Conservation (phyloP, 257 asterid species). For the Ligustrum vulgare region DNA sequence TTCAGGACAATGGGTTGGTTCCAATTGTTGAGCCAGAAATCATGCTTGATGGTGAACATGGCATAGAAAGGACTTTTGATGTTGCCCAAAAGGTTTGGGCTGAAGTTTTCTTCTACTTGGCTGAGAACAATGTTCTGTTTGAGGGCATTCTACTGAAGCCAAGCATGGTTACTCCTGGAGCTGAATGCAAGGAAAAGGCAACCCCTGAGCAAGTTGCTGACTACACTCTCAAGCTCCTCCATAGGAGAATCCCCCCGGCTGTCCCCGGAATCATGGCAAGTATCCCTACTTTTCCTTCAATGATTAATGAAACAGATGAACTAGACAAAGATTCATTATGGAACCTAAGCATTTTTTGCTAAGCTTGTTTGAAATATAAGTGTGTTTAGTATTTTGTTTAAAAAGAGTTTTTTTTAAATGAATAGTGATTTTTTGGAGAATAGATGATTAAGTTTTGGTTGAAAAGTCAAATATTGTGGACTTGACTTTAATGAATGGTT, state of each 20-base stretch:
- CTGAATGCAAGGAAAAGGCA: constrained; percentile 75
- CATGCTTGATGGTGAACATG: constrained; percentile 81
- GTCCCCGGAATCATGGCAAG: constrained; percentile 77
- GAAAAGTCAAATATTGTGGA: too few relatives aligned
- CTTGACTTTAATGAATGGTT: too few relatives aligned
- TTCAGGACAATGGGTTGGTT: constrained; percentile 79
- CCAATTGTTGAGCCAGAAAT: constrained; percentile 96
- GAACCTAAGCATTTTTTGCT: neutral
- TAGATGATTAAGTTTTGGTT: too few relatives aligned
- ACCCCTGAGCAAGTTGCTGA: constrained; percentile 68
- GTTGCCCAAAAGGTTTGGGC: constrained; percentile 86
- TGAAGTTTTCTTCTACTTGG: constrained; percentile 87
- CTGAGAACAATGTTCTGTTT: constrained; percentile 78
- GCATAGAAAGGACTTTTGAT: constrained; percentile 83
- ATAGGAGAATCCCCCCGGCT: constrained; percentile 62
- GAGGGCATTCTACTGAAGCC: constrained; percentile 94
- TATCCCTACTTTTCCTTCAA: neutral
- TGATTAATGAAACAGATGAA: neutral
- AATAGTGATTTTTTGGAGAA: too few relatives aligned
- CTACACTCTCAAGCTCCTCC: constrained; percentile 79
- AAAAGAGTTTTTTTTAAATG: too few relatives aligned
- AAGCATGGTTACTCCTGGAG: constrained; percentile 98
- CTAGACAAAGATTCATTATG: neutral
- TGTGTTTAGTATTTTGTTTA: too few relatives aligned
- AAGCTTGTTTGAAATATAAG: too few relatives aligned